Evolutionary conservation across 2,329 filamentous ascomycete genomes (phyloP).

Genomic region (Didymellaceae sp.): DNA sequence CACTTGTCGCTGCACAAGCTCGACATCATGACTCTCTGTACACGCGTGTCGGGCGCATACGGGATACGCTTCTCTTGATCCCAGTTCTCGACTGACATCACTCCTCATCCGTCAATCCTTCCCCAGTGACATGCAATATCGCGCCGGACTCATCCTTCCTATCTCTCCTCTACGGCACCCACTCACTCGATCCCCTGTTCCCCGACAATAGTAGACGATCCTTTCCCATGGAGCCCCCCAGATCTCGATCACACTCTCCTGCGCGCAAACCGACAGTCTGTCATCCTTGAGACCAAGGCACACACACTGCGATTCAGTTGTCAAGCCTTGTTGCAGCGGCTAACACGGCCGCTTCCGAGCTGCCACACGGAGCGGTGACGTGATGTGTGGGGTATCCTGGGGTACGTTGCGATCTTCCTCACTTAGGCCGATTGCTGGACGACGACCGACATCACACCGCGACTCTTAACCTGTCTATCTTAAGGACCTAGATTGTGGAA

Average conservation of each 20-base stretch:
- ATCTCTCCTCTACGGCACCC: background rate
- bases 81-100: too few relatives aligned
- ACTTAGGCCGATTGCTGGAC: background rate
- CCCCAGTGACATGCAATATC: background rate
- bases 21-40: background rate
- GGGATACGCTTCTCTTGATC: too few relatives aligned
- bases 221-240: background rate
- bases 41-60: too few relatives aligned
- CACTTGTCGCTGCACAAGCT: too few relatives aligned
- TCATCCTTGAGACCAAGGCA: background rate
- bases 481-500: background rate
- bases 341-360: constrained; percentile 2
- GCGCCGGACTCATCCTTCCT: background rate
- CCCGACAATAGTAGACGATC: constrained; percentile 1
- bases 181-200: background rate
- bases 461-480: background rate
- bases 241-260: constrained; percentile 7
- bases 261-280: too few relatives aligned
- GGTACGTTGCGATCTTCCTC: background rate
- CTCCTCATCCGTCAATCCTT: background rate
- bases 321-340: background rate
- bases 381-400: constrained; percentile 13
- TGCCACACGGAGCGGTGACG: background rate
- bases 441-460: background rate
- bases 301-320: background rate